phyloP scores from a whole-genome alignment of 106 monocot species.

The Vanilla planifolia region DNA sequence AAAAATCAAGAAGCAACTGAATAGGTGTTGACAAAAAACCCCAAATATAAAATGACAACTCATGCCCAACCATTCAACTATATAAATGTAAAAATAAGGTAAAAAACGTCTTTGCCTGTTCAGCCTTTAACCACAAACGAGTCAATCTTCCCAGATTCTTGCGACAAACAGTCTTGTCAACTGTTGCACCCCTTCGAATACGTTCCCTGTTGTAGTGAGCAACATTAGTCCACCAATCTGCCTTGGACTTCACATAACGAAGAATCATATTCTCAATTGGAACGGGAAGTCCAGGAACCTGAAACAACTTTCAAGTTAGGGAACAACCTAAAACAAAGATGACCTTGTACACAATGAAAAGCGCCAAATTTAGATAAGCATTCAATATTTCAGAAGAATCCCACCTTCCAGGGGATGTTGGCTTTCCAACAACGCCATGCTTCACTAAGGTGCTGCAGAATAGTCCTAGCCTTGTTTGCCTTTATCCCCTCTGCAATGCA shows the following conservation, averaged over 20 bases:
- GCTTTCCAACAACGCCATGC: constrained; percentile 99
- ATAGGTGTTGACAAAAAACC: too few species aligned
- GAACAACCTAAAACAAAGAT: not conserved
- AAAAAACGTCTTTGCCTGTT: too few species aligned
- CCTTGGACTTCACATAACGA: constrained; percentile 98
- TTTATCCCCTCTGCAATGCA: constrained; percentile 88
- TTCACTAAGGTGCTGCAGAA: constrained; percentile 98
- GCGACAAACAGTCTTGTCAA: constrained; percentile 95
- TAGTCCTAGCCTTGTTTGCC: constrained; percentile 98
- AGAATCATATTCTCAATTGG: constrained; percentile 99
- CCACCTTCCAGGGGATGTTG: constrained; percentile 99
- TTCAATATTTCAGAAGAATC: not conserved
- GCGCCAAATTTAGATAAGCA: not conserved
- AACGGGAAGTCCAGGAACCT: constrained; percentile 98
- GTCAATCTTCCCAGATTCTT: constrained; percentile 99
- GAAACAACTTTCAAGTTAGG: constrained; percentile 15
- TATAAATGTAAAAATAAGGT: not conserved
- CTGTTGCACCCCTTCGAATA: constrained; percentile 98
- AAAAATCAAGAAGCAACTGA: too few species aligned
- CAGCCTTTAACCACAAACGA: constrained; percentile 97
- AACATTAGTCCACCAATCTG: constrained; percentile 99
- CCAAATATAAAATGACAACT: too few species aligned
- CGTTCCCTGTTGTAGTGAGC: constrained; percentile 99
- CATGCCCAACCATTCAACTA: too few species aligned
- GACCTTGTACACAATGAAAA: not conserved